Base-by-base conservation (phyloP, 2,329 filamentous ascomycete species). In the Chaetomium strumarium region DNA sequence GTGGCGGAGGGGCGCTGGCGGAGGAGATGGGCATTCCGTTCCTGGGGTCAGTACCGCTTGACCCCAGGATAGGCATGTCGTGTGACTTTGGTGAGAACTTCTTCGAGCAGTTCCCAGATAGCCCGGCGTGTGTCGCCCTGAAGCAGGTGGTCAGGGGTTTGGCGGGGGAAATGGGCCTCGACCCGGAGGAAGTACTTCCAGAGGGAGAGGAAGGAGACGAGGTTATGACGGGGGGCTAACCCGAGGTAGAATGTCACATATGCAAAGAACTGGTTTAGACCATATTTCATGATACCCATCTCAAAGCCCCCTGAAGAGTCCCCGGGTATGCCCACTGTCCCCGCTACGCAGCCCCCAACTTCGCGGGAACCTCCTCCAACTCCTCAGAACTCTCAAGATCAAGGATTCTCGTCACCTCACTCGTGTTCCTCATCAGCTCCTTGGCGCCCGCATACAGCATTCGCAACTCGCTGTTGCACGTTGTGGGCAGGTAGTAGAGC, bases 51-150 rank as follows among this genome's bases (percentile, higher is more conserved):
- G 91, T 99, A 12, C 93, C 93, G 36, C 72, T 99, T 48, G 93
- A 99, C 65, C 92, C 93, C 3, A 77, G 92, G 57, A 96, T 99
- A 60, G 88, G 93, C 9, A 95, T 96, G 88, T 86, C 91, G 2
- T 96, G 92, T 65, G 93, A 99, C 69, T 96, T 88, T 69, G 93
- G 95, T 5, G 93, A 99, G 79, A 96, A 90, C 70, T 99, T 95
- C 70, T 88, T 97, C 65, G 91, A 97, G 65, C 85, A 84, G 20
- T 99, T 90, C 68, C 90, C 92, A 0, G 91, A 97, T 62, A 96
- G 90, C 60, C 92, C 93, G 33, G 91, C 93, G 1, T 95, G 90
- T 64, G 75, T 78, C 60, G 91, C 92, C 3, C 81, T 99, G 55
- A 85, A 83, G 70, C 75, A 76, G 34, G 91, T 99, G 10, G 91